A percentile compares a stretch with the other conserved stretches of the same genome.
Evolutionary conservation across 2,329 filamentous ascomycete species (phyloP).

Genomic region (Cladosporium sp.): DNA sequence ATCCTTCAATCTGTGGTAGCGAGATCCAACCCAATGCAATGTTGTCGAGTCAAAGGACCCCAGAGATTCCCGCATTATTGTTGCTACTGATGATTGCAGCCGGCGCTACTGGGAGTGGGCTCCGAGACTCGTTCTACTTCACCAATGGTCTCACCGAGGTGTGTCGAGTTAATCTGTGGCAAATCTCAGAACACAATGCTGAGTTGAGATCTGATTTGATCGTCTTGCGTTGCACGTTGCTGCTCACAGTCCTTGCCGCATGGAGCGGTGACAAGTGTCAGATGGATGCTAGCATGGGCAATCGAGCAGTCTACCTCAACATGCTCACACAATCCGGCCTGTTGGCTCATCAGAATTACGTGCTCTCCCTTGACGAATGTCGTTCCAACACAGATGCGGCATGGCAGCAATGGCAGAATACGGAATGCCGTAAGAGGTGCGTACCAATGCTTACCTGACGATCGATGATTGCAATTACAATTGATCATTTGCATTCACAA

Average conservation of each 20-base stretch:
- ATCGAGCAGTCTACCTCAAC: background rate
- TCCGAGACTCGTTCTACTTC: slow-evolving; percentile 50
- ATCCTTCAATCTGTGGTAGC: background rate
- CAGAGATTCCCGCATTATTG: slow-evolving; percentile 35
- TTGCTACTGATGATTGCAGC: slow-evolving; percentile 58
- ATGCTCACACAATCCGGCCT: slow-evolving; percentile 58
- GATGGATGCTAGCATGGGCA: slow-evolving; percentile 43
- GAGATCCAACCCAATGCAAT: slow-evolving; percentile 48
- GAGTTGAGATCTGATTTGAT: slow-evolving; percentile 49
- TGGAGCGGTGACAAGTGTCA: slow-evolving; percentile 61
- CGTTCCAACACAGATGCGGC: too few relatives aligned
- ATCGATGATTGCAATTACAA: too few relatives aligned
- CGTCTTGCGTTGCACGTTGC: slow-evolving; percentile 50
- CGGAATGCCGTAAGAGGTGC: too few relatives aligned
- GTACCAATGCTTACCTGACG: too few relatives aligned
- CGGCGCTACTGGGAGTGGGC: slow-evolving; percentile 51
- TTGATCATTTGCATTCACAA: slow-evolving; percentile 10
- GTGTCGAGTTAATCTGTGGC: slow-evolving; percentile 56
- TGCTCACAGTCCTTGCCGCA: slow-evolving; percentile 53
- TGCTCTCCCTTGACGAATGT: too few relatives aligned
- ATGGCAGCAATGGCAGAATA: too few relatives aligned
- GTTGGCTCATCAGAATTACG: slow-evolving; percentile 44
- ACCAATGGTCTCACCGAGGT: slow-evolving; percentile 55
- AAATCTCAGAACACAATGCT: slow-evolving; percentile 57
- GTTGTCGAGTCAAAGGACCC: background rate